Conservation (phyloP, 2,329 filamentous ascomycete species). For the Pseudogymnoascus sp. region DNA sequence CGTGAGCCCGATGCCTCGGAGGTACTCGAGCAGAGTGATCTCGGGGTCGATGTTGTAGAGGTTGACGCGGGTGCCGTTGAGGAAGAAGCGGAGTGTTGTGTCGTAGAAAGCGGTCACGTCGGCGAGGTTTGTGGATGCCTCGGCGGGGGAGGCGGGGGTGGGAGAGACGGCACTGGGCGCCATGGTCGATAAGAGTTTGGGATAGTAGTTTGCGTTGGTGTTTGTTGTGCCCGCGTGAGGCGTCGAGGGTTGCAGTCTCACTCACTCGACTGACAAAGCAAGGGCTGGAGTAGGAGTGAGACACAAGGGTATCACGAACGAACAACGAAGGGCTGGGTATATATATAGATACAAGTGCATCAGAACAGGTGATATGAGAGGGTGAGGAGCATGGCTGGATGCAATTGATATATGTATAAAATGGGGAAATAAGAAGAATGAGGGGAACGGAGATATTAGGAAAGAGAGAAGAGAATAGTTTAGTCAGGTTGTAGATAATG, state of each 20-base stretch:
- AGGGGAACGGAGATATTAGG: conserved; percentile 2
- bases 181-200: conserved; percentile 33
- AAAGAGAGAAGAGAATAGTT: neutral
- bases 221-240: neutral
- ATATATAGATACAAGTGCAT: conserved; percentile 7
- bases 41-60: conserved; percentile 86
- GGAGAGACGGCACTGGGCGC: conserved; percentile 48
- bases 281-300: neutral
- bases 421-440: neutral
- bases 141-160: conserved; percentile 26
- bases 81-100: conserved; percentile 82
- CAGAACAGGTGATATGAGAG: conserved; percentile 2
- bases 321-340: neutral
- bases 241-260: neutral
- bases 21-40: conserved; percentile 82
- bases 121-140: conserved; percentile 35
- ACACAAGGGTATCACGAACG: neutral
- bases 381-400: neutral
- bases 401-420: conserved; percentile 1
- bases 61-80: conserved; percentile 85
- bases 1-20: conserved; percentile 84
- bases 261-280: conserved; percentile 2
- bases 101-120: conserved; percentile 69
- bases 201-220: neutral
- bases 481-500: neutral